Evolutionary conservation across 2,329 filamentous ascomycete species (phyloP), one percentile per base, ranked within the genome.

Genomic region (Boeremia exigua): DNA sequence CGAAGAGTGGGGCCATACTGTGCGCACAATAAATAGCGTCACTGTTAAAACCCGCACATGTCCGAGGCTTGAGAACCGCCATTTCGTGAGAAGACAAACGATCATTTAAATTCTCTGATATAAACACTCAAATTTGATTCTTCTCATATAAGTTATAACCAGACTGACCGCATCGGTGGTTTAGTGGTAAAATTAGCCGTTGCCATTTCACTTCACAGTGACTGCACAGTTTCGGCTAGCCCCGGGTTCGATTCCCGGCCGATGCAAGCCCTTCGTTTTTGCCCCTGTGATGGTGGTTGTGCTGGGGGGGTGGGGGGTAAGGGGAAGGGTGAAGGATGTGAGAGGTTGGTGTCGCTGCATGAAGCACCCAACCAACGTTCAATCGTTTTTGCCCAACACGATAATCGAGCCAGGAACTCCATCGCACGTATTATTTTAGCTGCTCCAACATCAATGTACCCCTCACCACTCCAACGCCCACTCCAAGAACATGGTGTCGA

Each of bases 131-230:
- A n/a, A n/a, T n/a, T n/a, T n/a, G n/a, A n/a, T n/a, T n/a, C n/a
- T n/a, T n/a, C n/a, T n/a, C n/a, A n/a, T n/a, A n/a, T n/a, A n/a
- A n/a, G n/a, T n/a, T n/a, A n/a, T n/a, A n/a, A n/a, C n/a, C n/a
- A n/a, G n/a, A n/a, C n/a, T n/a, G n/a, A n/a, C n/a, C n/a, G 33
- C 33, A 36, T 36, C 33, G 14, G 46, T 48, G 46, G 46, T 48
- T 48, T 48, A 48, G 46, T 48, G 46, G 46, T 48, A 48, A 48
- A 48, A 48, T 48, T 48, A 48, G 46, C 46, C 46, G 46, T 48
- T 48, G 46, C 46, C 46, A 48, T 30, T n/a, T n/a, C n/a, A n/a
- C 34, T 23, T 47, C 34, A 38, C 27, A 47, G n/a, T n/a, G n/a
- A n/a, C n/a, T n/a, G 34, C 23, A 38, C 34, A 23, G n/a, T 38